These are phyloP conservation scores for Breviolum minutum DNA, from an alignment of 73 alveolate species.

Conservation along the genomic window DNA sequence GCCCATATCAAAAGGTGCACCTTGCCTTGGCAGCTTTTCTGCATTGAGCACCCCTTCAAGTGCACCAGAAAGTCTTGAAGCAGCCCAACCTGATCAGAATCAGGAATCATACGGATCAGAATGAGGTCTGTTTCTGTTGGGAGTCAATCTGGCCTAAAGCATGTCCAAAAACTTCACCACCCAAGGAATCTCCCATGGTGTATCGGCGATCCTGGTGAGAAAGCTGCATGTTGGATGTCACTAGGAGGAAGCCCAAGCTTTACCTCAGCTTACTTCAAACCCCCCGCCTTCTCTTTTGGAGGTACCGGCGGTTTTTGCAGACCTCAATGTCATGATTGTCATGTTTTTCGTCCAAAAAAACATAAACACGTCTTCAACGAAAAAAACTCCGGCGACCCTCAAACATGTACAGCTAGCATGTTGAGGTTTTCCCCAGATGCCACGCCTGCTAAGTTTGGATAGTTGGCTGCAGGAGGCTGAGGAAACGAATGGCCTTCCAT, in stretches of 20 bases:
- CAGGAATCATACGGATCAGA: not conserved
- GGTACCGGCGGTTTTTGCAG: conserved; percentile 4
- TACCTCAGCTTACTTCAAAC: not conserved
- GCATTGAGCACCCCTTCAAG: conserved; percentile 40
- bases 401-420: too few species aligned
- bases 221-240: not conserved
- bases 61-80: conserved; percentile 51
- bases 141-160: conserved; percentile 32
- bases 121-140: not conserved
- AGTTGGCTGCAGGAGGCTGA: conserved; percentile 91
- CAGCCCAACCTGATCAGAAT: conserved; percentile 61
- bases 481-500: conserved; percentile 18
- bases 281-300: conserved; percentile 1
- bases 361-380: not conserved
- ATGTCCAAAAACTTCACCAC: conserved; percentile 86
- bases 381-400: too few species aligned
- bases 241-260: not conserved
- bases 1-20: not conserved
- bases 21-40: conserved; percentile 8
- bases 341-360: not conserved
- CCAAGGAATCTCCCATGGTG: conserved; percentile 92
- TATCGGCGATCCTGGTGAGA: conserved; percentile 60
- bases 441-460: conserved; percentile 24
- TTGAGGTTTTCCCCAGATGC: not conserved
- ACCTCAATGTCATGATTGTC: not conserved